Base-by-base conservation (phyloP, 208 protist genomes). In the Porcisia deanei region DNA sequence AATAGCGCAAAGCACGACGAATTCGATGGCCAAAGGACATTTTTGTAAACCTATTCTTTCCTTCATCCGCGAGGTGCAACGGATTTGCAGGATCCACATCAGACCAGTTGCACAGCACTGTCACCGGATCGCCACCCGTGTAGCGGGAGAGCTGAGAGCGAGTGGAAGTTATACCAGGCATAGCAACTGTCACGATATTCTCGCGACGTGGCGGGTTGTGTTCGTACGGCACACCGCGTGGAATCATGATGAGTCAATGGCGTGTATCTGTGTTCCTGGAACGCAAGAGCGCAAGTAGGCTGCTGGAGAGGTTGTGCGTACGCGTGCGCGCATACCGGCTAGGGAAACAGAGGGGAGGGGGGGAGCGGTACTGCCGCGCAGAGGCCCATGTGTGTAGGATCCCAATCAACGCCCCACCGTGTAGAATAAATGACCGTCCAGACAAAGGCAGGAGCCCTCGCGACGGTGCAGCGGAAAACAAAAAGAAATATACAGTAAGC, bases 151-250 rank as follows among this genome's bases (percentile, higher is more conserved):
- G 77, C 68, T 94, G 88, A 0, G 90, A 63, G 10, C 90, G 85
- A 22, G 83, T 80, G 14, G 90, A 85, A 2, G 88, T 93, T 63
- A 95, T 79, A 25, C 92, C 92, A 34, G 90, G 90, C 76, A 90
- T 91, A 14, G 81, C 84, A 20, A 97, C 90, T 20, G 92, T 95
- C 59, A 97, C 75, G 69, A 97, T 97, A 75, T 97, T 97, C 37
- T 79, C 78, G 12, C 92, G 83, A 49, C 39, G 78, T 37, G 88
- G 88, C 2, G 86, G 88, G 41, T 71, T 86, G 55, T 88, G 71
- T 69, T 93, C 88, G 55, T 94, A 94, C 0, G 85, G 86, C 39
- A 76, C 81, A 59, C 77, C 78, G 18, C 88, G 80, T 47, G 89
- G 85, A 53, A 84, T 75, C 92, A 96, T 93, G 49, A 52, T 64